Base-by-base conservation (phyloP, 2,329 filamentous ascomycete genomes). In the Peltaster fructicola region DNA sequence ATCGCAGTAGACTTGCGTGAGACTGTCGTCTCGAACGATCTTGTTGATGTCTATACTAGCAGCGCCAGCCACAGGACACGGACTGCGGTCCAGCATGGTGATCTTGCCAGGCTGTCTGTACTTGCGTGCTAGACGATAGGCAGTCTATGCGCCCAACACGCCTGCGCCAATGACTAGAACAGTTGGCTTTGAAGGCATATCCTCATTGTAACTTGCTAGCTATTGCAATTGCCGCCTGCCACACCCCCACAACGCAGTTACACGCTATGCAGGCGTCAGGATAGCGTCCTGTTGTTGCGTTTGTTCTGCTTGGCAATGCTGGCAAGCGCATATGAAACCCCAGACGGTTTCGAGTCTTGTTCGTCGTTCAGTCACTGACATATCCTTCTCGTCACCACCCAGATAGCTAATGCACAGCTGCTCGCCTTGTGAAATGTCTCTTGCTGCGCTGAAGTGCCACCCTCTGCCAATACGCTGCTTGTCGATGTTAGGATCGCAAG, bases 111-210 rank as follows among this genome's bases (percentile, higher is more conserved):
- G 39, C 20, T 50, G 43, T 10, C 61, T 56, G 36, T 64, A 57
- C 29, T 52, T 54, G 27, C 54, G 52, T 30, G 63, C 20, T 74
- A 88, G 57, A 31, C 73, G 61, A 30, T 69, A 66, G n/a, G 71
- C 72, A 4, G 32, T 37, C 3, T 36, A 40, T 6, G 36, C 37
- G 8, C 38, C 38, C 22, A 40, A 37, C 2, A 36, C 38, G 2
- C 38, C 38, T n/a, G 34, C 38, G 8, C 38, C 38, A 17, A 41
- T 30, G 9, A 41, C 37, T 10, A 39, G 29, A 7, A 40, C 26
- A 7, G 34, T 34, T 7, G 30, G 31, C n/a, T 37, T n/a, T n/a
- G n/a, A n/a, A n/a, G n/a, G n/a, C n/a, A n/a, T n/a, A n/a, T n/a
- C n/a, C n/a, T n/a, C n/a, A n/a, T n/a, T n/a, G n/a, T n/a, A n/a